These are phyloP conservation scores for Sherardia arvensis DNA, from an alignment of 257 asterid species.

Conservation along the genomic window DNA sequence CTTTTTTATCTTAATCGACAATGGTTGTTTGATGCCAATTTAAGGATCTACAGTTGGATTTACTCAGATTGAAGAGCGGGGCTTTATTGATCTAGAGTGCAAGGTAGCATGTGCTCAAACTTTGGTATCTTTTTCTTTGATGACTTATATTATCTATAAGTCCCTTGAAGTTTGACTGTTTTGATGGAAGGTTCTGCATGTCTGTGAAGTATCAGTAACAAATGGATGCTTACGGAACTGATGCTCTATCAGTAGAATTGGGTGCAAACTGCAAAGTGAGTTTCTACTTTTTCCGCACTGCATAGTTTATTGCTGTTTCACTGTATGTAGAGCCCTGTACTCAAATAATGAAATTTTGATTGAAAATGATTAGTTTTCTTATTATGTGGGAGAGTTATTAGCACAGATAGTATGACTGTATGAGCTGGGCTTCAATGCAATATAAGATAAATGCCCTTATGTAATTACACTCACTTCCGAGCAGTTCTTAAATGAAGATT, in stretches of 20 bases:
- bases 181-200: conserved; percentile 16
- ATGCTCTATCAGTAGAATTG: conserved; percentile 15
- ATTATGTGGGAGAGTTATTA: neutral
- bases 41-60: neutral
- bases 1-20: neutral
- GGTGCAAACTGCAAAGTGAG: conserved; percentile 5
- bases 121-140: neutral
- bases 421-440: neutral
- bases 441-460: neutral
- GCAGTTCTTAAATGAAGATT: neutral
- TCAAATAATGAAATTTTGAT: too few species aligned
- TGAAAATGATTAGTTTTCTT: too few species aligned
- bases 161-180: neutral
- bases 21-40: neutral
- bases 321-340: neutral
- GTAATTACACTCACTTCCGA: neutral
- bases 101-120: conserved; percentile 6
- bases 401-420: neutral
- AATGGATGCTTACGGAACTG: conserved; percentile 25
- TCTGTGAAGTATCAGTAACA: conserved; percentile 15
- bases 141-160: neutral
- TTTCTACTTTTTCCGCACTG: neutral
- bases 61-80: neutral
- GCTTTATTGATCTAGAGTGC: conserved; percentile 8
- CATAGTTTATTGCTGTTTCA: neutral